phyloP scores from a whole-genome alignment of 495 filamentous ascomycete species.

The Xylaria curta region DNA sequence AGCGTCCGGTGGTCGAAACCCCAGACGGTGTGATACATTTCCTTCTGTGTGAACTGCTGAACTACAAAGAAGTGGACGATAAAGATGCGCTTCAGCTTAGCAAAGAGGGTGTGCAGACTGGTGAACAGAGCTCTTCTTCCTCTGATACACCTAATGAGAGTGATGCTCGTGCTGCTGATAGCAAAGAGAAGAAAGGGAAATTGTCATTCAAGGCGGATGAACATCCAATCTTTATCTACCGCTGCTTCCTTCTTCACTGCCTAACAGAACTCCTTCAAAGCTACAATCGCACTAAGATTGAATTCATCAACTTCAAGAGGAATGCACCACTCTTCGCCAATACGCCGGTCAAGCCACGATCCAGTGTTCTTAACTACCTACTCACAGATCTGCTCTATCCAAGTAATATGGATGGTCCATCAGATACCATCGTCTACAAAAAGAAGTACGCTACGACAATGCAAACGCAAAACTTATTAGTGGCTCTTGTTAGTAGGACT shows the following conservation, averaged over 20 bases:
- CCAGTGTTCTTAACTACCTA: conserved; percentile 91
- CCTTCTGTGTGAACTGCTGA: conserved; percentile 89
- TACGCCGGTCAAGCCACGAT: conserved; percentile 92
- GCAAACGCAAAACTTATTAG: conserved; percentile 83
- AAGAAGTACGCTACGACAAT: conserved; percentile 84
- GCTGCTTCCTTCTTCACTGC: conserved; percentile 93
- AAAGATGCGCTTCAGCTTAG: conserved; percentile 61
- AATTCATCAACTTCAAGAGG: conserved; percentile 98
- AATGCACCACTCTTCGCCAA: conserved; percentile 76
- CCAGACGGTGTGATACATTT: conserved; percentile 97
- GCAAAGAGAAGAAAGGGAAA: conserved; percentile 75
- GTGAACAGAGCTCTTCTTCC: conserved; percentile 43
- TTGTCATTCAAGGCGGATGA: conserved; percentile 86
- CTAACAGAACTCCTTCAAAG: conserved; percentile 90
- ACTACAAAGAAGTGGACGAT: conserved; percentile 90
- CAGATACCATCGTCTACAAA: conserved; percentile 75
- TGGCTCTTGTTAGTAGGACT: conserved; percentile 86
- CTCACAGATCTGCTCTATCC: conserved; percentile 83
- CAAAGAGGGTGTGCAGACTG: conserved; percentile 57
- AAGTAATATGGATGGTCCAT: conserved; percentile 69
- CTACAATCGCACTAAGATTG: conserved; percentile 93
- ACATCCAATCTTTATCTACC: conserved; percentile 94
- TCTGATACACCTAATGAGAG: conserved; percentile 34
- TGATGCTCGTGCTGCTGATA: conserved; percentile 40
- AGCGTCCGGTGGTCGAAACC: conserved; percentile 86